Evolutionary conservation across 2,329 filamentous ascomycete genomes (phyloP).

Genomic region (Aspergillus chevalieri): DNA sequence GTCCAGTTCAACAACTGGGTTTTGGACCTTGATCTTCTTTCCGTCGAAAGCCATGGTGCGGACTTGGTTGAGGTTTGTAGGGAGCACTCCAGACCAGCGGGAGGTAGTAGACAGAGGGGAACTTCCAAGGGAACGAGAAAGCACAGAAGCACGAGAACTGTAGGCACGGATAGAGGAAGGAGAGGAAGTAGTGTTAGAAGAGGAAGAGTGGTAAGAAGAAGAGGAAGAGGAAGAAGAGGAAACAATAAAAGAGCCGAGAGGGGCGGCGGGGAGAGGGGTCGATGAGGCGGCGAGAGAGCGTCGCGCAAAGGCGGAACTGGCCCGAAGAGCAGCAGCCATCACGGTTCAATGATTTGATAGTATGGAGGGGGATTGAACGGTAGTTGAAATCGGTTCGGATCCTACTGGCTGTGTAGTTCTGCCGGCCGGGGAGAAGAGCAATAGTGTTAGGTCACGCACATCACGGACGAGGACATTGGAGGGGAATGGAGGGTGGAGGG

Average conservation of each 20-base stretch:
- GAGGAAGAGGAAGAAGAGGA: conserved; percentile 16
- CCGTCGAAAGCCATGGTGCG: conserved; percentile 45
- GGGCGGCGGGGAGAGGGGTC: conserved; percentile 22
- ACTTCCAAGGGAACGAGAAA: conserved; percentile 16
- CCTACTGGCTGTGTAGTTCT: too few species aligned
- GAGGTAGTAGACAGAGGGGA: conserved; percentile 18
- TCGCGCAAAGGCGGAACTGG: conserved; percentile 35
- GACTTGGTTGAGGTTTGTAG: conserved; percentile 27
- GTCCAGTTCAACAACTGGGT: conserved; percentile 95
- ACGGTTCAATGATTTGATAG: conserved; percentile 11
- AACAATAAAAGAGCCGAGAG: conserved; percentile 18
- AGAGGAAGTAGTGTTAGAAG: conserved; percentile 20
- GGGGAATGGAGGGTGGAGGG: too few species aligned
- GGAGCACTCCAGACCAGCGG: conserved; percentile 25
- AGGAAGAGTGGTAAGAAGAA: conserved; percentile 13
- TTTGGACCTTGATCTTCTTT: conserved; percentile 98
- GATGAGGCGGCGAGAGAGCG: conserved; percentile 19
- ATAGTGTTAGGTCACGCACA: too few species aligned
- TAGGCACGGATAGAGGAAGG: conserved; percentile 18
- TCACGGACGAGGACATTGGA: too few species aligned
- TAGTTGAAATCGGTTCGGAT: too few species aligned
- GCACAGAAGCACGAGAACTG: conserved; percentile 20
- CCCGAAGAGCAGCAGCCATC: conserved; percentile 27
- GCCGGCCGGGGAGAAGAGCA: too few species aligned
- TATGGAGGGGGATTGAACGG: conserved; percentile 1